Evolutionary conservation across 2,329 filamentous ascomycete genomes (phyloP).

Genomic region (Cladophialophora carrionii): DNA sequence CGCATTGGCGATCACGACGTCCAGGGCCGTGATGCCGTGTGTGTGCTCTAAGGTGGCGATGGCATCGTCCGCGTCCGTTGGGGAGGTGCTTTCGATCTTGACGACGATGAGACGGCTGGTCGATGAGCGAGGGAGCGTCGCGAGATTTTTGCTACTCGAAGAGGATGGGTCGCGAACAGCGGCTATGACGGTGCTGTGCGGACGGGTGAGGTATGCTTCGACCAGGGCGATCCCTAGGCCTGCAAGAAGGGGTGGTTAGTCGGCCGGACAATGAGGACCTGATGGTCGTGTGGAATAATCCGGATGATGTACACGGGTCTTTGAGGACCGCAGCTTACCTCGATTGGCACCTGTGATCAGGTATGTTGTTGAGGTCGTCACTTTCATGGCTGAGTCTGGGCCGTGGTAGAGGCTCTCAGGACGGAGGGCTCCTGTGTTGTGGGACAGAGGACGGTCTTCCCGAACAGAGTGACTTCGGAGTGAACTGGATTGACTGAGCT

Average conservation of each 20-base stretch:
- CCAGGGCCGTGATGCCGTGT: slow-evolving; percentile 46
- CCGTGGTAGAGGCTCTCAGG: not conserved
- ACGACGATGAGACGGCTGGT: slow-evolving; percentile 46
- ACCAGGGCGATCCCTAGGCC: slow-evolving; percentile 21
- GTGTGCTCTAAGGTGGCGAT: slow-evolving; percentile 39
- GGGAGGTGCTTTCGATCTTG: slow-evolving; percentile 46
- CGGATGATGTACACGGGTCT: not conserved
- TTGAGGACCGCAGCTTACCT: slow-evolving; percentile 2
- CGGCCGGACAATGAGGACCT: not conserved
- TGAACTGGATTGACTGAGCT: not conserved
- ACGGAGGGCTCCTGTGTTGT: not conserved
- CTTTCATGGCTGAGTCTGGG: not conserved
- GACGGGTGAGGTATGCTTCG: slow-evolving; percentile 11
- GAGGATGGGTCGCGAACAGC: slow-evolving; percentile 18
- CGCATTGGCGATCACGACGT: slow-evolving; percentile 58
- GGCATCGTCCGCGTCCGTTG: slow-evolving; percentile 42
- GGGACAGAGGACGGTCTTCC: not conserved
- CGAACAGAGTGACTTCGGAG: not conserved
- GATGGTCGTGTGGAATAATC: not conserved
- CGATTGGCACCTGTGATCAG: slow-evolving; percentile 19
- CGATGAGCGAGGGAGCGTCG: slow-evolving; percentile 41
- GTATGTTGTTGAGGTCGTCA: slow-evolving; percentile 13
- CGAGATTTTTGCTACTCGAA: slow-evolving; percentile 37
- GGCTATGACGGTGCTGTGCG: slow-evolving; percentile 24
- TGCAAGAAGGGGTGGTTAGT: not conserved